A percentile compares a stretch with the other conserved stretches of the same genome.
phyloP scores from a whole-genome alignment of 2,329 filamentous ascomycete genomes.

The Colletotrichum higginsianum region DNA sequence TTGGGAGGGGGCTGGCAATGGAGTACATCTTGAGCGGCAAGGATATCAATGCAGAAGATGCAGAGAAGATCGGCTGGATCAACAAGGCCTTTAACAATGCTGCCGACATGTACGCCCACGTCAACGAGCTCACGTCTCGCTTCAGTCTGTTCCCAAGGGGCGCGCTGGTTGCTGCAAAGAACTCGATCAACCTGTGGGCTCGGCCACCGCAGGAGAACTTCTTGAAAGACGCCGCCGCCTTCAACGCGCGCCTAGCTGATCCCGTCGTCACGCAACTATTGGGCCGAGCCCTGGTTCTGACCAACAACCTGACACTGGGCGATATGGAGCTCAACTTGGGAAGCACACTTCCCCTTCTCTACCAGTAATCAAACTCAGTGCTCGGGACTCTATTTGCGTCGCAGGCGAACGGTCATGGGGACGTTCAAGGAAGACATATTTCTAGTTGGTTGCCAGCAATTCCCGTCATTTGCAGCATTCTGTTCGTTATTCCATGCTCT shows the following conservation, averaged over 20 bases:
- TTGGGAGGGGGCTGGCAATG: constrained; percentile 3
- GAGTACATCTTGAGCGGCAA: constrained; percentile 22
- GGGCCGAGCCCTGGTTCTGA: not conserved
- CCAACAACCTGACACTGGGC: constrained; percentile 9
- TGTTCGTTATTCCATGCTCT: no score
- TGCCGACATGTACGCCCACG: constrained; percentile 11
- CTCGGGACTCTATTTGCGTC: not conserved
- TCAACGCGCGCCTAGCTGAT: constrained; percentile 8
- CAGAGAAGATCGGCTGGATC: constrained; percentile 21
- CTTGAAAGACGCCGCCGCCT: constrained; percentile 2
- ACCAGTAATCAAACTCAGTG: not conserved
- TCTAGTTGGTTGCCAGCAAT: not conserved
- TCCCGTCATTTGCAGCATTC: no score
- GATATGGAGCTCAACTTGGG: constrained; percentile 18
- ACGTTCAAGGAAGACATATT: not conserved
- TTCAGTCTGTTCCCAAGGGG: not conserved
- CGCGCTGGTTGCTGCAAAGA: not conserved
- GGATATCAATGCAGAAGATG: constrained; percentile 8
- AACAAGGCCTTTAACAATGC: constrained; percentile 18
- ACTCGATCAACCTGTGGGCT: not conserved
- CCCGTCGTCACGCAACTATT: constrained; percentile 3
- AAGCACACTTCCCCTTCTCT: not conserved
- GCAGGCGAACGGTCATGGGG: not conserved
- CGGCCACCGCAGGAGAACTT: not conserved
- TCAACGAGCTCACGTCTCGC: constrained; percentile 1